These are phyloP conservation scores for Trichosporon ovoides DNA, from an alignment of 1,284 basidiomycete genomes.

Conservation along the genomic window DNA sequence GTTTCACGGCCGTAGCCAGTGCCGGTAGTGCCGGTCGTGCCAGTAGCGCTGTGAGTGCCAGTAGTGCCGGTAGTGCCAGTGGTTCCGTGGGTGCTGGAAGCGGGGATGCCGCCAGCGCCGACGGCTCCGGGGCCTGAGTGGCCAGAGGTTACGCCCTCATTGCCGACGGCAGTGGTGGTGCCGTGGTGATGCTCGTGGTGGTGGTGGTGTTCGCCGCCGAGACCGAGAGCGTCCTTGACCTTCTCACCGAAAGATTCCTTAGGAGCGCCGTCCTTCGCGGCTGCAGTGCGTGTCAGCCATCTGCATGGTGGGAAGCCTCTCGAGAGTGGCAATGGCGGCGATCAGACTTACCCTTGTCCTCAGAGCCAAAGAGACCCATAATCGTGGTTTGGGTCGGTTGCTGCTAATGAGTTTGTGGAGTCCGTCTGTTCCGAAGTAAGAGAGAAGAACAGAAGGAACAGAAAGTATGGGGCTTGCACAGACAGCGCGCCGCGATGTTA, in stretches of 20 bases:
- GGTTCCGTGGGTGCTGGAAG: not conserved
- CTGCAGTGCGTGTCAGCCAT: not conserved
- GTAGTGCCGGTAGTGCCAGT: not conserved
- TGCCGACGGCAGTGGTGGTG: not conserved
- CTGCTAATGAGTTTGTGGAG: not conserved
- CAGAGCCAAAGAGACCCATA: not conserved
- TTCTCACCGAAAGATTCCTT: not conserved
- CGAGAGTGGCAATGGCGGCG: not conserved
- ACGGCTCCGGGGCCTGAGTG: not conserved
- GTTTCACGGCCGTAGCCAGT: not conserved
- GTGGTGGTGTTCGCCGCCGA: not conserved
- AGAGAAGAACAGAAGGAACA: not conserved
- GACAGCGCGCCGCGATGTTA: not conserved
- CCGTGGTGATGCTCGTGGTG: not conserved
- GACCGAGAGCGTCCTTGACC: not conserved
- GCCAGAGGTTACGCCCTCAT: conserved; percentile 1
- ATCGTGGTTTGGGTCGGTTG: not conserved
- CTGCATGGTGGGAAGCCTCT: not conserved
- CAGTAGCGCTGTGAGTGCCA: not conserved
- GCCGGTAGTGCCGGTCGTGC: not conserved
- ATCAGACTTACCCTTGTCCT: not conserved
- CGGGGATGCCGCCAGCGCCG: not conserved
- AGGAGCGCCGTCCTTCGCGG: not conserved
- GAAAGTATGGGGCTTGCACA: not conserved
- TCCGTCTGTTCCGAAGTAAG: conserved; percentile 1